A percentile compares a stretch with the other conserved stretches of the same genome.
Evolutionary conservation across 2,329 filamentous ascomycete genomes (phyloP).

Genomic region (Coniochaeta sp.): DNA sequence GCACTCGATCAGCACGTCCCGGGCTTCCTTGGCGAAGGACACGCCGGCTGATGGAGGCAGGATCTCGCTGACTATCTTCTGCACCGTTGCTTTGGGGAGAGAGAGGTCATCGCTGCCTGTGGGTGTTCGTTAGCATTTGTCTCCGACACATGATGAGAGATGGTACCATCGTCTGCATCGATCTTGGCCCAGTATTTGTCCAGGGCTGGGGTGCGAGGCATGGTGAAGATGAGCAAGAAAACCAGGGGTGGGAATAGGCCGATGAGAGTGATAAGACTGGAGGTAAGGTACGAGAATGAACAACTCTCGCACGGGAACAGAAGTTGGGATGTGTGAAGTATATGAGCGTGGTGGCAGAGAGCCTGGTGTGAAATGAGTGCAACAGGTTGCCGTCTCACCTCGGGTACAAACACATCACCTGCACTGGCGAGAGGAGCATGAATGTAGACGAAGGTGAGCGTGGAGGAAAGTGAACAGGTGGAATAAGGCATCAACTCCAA

Average conservation of each 20-base stretch:
- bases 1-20: slow-evolving; percentile 94
- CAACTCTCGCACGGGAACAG: too few species aligned
- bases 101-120: slow-evolving; percentile 57
- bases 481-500: not conserved
- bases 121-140: slow-evolving; percentile 22
- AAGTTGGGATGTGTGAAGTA: not conserved
- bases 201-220: not conserved
- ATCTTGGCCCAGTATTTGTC: not conserved
- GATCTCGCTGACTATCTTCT: slow-evolving; percentile 90
- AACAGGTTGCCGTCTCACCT: not conserved
- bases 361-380: not conserved
- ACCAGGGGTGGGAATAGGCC: not conserved
- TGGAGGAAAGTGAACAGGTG: not conserved
- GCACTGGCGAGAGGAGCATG: not conserved
- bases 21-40: slow-evolving; percentile 88
- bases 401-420: not conserved
- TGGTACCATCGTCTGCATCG: not conserved
- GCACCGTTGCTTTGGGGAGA: slow-evolving; percentile 62
- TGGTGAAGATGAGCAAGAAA: not conserved
- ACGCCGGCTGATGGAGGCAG: slow-evolving; percentile 68
- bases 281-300: not conserved
- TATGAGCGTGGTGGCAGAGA: not conserved
- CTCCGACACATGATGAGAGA: not conserved
- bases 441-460: not conserved
- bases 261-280: not conserved